Percentiles rank a stretch among this genome's conserved stretches.
These are phyloP conservation scores for Dactylellina leptospora DNA, from an alignment of 2,329 filamentous ascomycete species.

Conservation along the genomic window DNA sequence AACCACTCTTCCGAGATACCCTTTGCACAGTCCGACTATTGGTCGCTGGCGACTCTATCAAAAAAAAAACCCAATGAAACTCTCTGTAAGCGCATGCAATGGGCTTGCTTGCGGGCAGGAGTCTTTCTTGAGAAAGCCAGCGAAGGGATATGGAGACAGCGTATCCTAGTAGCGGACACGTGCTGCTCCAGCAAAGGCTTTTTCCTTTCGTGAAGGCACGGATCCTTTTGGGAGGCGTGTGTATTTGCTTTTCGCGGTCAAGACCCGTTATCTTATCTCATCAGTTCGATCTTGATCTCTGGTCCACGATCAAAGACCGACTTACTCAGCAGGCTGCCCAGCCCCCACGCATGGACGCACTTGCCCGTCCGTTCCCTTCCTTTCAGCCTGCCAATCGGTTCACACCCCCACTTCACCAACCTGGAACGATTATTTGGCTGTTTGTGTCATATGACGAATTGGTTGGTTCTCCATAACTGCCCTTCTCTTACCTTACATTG, in stretches of 20 bases:
- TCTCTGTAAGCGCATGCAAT: no score
- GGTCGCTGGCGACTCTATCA: no score
- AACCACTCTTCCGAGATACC: no score
- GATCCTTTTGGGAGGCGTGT: constrained; percentile 38
- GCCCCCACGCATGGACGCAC: constrained; percentile 33
- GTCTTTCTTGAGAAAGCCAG: background rate
- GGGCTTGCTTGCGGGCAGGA: constrained; percentile 2
- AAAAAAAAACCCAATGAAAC: no score
- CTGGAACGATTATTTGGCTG: constrained; percentile 18
- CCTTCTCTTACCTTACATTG: constrained; percentile 12
- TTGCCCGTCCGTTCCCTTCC: background rate
- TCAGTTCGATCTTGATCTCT: constrained; percentile 47
- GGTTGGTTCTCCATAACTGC: constrained; percentile 25
- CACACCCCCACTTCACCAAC: constrained; percentile 23
- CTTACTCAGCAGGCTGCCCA: constrained; percentile 31
- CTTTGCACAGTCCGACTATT: no score
- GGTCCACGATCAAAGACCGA: constrained; percentile 10
- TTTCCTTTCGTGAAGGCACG: constrained; percentile 21
- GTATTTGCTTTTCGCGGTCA: constrained; percentile 28
- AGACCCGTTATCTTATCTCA: constrained; percentile 47
- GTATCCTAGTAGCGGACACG: constrained; percentile 32
- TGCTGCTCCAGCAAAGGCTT: constrained; percentile 28
- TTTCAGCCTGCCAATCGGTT: constrained; percentile 5
- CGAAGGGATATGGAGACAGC: background rate
- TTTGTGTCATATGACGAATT: constrained; percentile 43